phyloP scores from a whole-genome alignment of 225 moss, liverwort and hornwort genomes.

The Marchantia paleacea region DNA sequence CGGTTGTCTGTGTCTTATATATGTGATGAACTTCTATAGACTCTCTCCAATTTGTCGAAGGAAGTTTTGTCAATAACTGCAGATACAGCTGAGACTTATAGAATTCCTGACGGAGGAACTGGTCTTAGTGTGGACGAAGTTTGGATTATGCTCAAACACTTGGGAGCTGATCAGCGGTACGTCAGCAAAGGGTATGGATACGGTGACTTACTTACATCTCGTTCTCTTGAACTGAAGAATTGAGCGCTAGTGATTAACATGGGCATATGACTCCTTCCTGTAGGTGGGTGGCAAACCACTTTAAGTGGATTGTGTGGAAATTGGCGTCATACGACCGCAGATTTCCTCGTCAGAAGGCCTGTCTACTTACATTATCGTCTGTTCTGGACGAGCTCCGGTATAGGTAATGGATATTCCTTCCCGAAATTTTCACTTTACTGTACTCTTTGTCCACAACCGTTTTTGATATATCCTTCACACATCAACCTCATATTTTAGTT shows the following conservation, averaged over 20 bases:
- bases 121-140: slow-evolving; percentile 33
- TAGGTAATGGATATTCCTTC: slow-evolving; percentile 11
- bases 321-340: slow-evolving; percentile 31
- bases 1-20: background rate
- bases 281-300: slow-evolving; percentile 54
- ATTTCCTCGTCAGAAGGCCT: slow-evolving; percentile 18
- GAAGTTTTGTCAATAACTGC: slow-evolving; percentile 19
- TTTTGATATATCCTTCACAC: too few relatives aligned
- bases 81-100: slow-evolving; percentile 32
- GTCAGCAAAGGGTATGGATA: slow-evolving; percentile 36
- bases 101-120: slow-evolving; percentile 9
- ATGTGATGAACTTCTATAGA: slow-evolving; percentile 17
- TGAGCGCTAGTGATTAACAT: background rate
- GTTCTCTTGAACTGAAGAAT: background rate
- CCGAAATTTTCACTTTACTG: background rate
- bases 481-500: background rate
- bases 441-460: too few relatives aligned
- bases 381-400: slow-evolving; percentile 33
- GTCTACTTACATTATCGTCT: slow-evolving; percentile 25
- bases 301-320: slow-evolving; percentile 49
- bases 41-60: background rate
- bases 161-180: slow-evolving; percentile 35
- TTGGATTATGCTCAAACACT: slow-evolving; percentile 20
- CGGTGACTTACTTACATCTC: background rate
- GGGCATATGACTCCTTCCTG: background rate